Evolutionary conservation across 129 eudicot genomes (phyloP).

Genomic region (Lactuca sativa): DNA sequence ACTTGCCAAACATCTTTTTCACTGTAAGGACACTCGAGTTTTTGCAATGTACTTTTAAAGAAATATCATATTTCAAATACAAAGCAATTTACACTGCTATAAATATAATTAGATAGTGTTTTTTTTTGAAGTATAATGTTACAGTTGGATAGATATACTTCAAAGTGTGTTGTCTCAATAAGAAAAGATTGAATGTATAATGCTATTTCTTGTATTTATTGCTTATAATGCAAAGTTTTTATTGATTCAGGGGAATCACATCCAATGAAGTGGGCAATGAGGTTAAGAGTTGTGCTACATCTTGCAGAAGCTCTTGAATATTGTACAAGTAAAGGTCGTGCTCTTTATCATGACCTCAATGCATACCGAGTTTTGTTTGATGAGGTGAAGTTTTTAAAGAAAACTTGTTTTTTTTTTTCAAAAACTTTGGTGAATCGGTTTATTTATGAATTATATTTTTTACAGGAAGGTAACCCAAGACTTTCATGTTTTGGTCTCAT

Average conservation of each 20-base stretch:
- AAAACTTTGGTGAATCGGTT: not conserved
- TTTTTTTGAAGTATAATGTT: not conserved
- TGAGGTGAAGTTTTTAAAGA: slow-evolving; percentile 38
- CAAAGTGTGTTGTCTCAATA: too few species aligned
- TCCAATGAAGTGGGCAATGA: slow-evolving; percentile 80
- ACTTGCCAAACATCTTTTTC: slow-evolving; percentile 79
- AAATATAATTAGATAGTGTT: too few species aligned
- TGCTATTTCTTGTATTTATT: not conserved
- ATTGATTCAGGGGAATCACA: slow-evolving; percentile 57
- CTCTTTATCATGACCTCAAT: slow-evolving; percentile 67
- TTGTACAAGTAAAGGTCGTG: slow-evolving; percentile 65
- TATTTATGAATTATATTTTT: slow-evolving; percentile 4
- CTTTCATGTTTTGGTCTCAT: slow-evolving; percentile 74
- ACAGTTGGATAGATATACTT: too few species aligned
- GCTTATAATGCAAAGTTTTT: not conserved
- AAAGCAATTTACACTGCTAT: not conserved
- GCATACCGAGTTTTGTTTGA: slow-evolving; percentile 67
- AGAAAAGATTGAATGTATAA: too few species aligned
- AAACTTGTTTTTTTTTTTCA: not conserved
- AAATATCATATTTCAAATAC: too few species aligned
- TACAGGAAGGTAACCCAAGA: slow-evolving; percentile 66
- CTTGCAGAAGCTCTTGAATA: slow-evolving; percentile 73
- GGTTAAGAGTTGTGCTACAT: slow-evolving; percentile 61
- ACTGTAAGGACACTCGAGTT: slow-evolving; percentile 44
- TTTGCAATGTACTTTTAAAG: not conserved